phyloP scores from a whole-genome alignment of 1,139 yeast species.

The Lodderomyces parapsilosis region DNA sequence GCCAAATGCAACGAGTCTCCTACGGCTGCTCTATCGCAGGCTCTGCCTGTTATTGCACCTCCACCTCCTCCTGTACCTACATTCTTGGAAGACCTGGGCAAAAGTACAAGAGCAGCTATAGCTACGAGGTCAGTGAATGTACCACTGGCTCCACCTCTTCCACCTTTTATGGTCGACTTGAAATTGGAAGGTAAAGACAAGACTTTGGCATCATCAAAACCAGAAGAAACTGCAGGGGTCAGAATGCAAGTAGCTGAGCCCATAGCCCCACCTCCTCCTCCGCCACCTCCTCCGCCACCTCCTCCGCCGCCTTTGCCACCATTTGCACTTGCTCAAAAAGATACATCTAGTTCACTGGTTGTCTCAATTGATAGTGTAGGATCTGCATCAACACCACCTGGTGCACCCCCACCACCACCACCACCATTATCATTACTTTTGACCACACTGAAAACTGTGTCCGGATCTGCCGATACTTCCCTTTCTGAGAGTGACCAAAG shows the following conservation, averaged over 20 bases:
- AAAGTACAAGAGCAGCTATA: neutral
- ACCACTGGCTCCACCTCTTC: neutral
- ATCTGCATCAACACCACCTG: neutral
- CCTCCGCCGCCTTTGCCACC: slow-evolving; percentile 10
- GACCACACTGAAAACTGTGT: neutral
- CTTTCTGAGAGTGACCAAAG: neutral
- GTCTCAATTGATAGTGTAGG: neutral
- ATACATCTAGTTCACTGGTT: neutral
- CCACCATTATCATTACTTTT: slow-evolving; percentile 7
- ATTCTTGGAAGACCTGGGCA: slow-evolving; percentile 5
- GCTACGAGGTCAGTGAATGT: neutral
- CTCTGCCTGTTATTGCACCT: slow-evolving; percentile 22
- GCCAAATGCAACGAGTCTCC: neutral
- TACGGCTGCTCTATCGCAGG: slow-evolving; percentile 17
- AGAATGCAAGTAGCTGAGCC: too few relatives aligned
- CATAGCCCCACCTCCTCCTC: neutral
- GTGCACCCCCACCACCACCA: slow-evolving; percentile 18
- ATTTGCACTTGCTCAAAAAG: neutral
- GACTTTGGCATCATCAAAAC: neutral
- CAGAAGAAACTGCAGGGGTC: neutral
- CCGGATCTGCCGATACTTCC: neutral
- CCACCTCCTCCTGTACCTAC: slow-evolving; percentile 20
- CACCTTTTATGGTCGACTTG: neutral
- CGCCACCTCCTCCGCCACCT: slow-evolving; percentile 6
- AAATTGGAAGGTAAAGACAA: neutral